These are phyloP conservation scores for Luvunga scandens DNA, from an alignment of 345 rosid genomes.

Conservation along the genomic window DNA sequence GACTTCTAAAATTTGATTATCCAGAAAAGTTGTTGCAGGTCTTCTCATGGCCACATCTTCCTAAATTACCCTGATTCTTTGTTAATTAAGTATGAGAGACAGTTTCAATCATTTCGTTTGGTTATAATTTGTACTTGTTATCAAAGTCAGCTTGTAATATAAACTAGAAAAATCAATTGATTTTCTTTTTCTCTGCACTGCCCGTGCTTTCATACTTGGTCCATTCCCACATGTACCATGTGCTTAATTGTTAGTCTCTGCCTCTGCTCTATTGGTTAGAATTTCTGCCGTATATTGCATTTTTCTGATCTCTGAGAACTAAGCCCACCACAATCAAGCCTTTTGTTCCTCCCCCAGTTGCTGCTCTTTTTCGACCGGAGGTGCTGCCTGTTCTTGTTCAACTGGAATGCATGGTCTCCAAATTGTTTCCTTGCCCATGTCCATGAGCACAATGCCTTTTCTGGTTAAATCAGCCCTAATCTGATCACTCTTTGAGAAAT, in stretches of 20 bases:
- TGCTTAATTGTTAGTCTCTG: too few species aligned
- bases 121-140: neutral
- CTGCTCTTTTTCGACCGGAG: slow-evolving; percentile 18
- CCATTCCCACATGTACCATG: too few species aligned
- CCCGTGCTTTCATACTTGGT: too few species aligned
- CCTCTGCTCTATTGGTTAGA: too few species aligned
- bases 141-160: neutral
- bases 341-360: neutral
- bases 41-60: neutral
- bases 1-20: slow-evolving; percentile 27
- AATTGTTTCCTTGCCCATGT: slow-evolving; percentile 61
- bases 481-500: slow-evolving; percentile 63
- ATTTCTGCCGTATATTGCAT: too few species aligned
- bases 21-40: neutral
- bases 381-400: slow-evolving; percentile 20
- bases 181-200: neutral
- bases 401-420: slow-evolving; percentile 81
- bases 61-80: neutral
- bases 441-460: slow-evolving; percentile 83
- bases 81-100: neutral
- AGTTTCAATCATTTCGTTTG: neutral
- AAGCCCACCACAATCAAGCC: too few species aligned
- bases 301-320: too few species aligned
- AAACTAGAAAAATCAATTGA: neutral
- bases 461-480: slow-evolving; percentile 56